These are phyloP conservation scores for Barbatosphaeria neglecta DNA, from an alignment of 495 filamentous ascomycete genomes.

Conservation along the genomic window DNA sequence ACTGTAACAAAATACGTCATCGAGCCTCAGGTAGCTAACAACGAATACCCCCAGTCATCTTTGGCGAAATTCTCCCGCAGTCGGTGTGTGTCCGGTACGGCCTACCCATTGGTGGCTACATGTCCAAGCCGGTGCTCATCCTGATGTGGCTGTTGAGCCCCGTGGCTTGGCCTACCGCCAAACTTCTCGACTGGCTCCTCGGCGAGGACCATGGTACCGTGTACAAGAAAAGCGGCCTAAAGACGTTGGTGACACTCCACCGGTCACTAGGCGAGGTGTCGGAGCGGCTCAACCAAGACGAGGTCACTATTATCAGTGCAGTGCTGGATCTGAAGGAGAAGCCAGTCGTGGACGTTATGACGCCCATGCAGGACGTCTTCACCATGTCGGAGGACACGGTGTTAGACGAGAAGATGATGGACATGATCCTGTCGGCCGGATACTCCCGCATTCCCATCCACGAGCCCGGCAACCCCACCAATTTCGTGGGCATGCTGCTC, in stretches of 20 bases:
- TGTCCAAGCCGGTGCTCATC: conserved; percentile 75
- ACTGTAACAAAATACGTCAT: no score
- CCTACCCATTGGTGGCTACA: conserved; percentile 88
- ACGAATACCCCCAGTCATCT: conserved; percentile 94
- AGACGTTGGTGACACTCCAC: conserved; percentile 75
- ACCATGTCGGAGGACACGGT: conserved; percentile 87
- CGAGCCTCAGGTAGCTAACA: no score
- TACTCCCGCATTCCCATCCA: conserved; percentile 95
- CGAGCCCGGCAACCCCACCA: conserved; percentile 65
- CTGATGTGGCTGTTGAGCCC: conserved; percentile 89
- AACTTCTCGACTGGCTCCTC: conserved; percentile 76
- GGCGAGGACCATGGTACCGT: conserved; percentile 89
- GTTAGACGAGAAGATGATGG: conserved; percentile 85
- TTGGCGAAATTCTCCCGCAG: conserved; percentile 91
- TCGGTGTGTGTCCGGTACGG: conserved; percentile 95
- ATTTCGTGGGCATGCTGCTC: conserved; percentile 94
- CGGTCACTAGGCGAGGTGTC: conserved; percentile 76
- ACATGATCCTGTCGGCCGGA: conserved; percentile 78
- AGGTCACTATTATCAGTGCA: conserved; percentile 96
- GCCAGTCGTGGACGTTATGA: conserved; percentile 90
- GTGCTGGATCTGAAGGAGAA: conserved; percentile 96
- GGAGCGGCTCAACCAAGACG: conserved; percentile 88
- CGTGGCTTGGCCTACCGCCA: conserved; percentile 80
- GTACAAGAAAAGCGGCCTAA: conserved; percentile 88
- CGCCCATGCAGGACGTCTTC: conserved; percentile 94